Conservation (phyloP, 331 rosid species). For the Dryas integrifolia region DNA sequence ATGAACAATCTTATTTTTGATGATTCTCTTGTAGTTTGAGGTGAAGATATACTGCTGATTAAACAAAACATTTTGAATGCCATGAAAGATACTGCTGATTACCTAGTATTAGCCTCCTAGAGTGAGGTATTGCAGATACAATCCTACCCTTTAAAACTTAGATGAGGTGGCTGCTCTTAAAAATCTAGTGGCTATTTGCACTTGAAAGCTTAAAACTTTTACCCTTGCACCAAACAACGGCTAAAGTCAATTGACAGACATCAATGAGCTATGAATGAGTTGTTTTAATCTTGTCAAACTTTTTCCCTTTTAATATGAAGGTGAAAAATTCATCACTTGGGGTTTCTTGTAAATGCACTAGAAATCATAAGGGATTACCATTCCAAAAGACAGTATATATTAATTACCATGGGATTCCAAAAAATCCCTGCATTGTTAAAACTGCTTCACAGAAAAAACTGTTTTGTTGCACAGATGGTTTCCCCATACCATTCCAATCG, state of each 20-base stretch:
- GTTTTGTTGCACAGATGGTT: conserved; percentile 53
- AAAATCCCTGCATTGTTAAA: neutral
- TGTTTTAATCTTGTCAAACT: neutral
- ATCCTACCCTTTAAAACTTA: neutral
- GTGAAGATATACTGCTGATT: neutral
- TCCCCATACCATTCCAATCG: conserved; percentile 30
- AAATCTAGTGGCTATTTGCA: neutral
- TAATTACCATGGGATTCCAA: neutral
- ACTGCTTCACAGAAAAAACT: conserved; percentile 17
- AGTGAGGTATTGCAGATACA: neutral
- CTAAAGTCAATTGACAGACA: neutral
- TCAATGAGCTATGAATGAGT: neutral
- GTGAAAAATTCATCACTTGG: neutral
- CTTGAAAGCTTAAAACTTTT: conserved; percentile 1
- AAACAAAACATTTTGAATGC: neutral
- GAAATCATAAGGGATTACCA: neutral
- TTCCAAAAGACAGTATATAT: neutral
- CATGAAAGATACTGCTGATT: neutral
- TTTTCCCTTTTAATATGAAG: too few relatives aligned
- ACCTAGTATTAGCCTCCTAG: neutral
- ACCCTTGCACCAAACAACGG: neutral
- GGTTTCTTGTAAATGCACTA: neutral
- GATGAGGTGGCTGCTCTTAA: neutral
- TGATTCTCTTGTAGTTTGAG: neutral
- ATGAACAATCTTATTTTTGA: neutral